Conservation (phyloP, 2,329 filamentous ascomycete species). For the Claviceps spartinae region DNA sequence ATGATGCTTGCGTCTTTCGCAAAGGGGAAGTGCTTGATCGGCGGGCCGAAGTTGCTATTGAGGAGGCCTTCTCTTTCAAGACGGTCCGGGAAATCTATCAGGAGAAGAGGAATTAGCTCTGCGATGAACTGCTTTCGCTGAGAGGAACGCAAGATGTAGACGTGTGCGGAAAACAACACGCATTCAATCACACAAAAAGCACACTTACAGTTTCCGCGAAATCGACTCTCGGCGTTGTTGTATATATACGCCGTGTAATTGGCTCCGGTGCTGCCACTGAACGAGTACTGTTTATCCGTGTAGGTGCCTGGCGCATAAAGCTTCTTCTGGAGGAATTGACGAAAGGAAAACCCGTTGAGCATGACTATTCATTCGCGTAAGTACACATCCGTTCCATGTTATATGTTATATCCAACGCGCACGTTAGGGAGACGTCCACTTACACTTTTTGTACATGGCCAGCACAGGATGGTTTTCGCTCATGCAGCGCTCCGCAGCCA, state of each 20-base stretch:
- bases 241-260: slow-evolving; percentile 1
- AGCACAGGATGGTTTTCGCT: slow-evolving; percentile 31
- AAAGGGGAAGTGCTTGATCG: slow-evolving; percentile 29
- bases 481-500: slow-evolving; percentile 31
- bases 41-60: slow-evolving; percentile 19
- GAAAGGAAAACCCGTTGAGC: slow-evolving; percentile 1
- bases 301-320: neutral
- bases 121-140: too few species aligned
- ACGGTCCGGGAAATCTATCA: slow-evolving; percentile 25
- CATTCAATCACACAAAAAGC: neutral
- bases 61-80: slow-evolving; percentile 27
- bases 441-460: slow-evolving; percentile 7
- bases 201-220: slow-evolving; percentile 2
- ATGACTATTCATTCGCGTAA: neutral
- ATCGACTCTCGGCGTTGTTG: neutral
- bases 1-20: slow-evolving; percentile 28
- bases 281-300: neutral
- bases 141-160: too few species aligned
- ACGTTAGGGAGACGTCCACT: neutral
- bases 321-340: neutral
- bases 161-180: neutral
- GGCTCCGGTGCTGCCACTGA: neutral
- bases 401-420: too few species aligned
- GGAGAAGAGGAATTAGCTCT: neutral
- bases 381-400: neutral